These are phyloP conservation scores for Boletus sp. DNA, from an alignment of 1,284 basidiomycete species.

Conservation along the genomic window DNA sequence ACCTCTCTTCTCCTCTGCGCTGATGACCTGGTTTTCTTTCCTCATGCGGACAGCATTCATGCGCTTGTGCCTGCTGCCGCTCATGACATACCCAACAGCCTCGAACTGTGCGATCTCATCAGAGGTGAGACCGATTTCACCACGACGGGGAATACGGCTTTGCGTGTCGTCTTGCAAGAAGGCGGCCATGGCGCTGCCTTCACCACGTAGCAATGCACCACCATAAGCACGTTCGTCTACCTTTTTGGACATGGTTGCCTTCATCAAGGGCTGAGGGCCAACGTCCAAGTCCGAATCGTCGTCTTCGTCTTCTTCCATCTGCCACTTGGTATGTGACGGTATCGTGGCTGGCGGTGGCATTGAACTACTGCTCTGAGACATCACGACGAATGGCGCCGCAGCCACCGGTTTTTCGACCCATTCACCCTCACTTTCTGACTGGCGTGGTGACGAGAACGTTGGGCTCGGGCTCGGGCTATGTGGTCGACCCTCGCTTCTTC, in stretches of 20 bases:
- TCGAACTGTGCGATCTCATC: conserved; percentile 90
- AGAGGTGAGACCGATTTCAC: conserved; percentile 93
- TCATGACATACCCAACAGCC: conserved; percentile 97
- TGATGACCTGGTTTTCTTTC: conserved; percentile 99
- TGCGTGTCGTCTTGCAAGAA: conserved; percentile 90
- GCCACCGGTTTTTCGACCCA: conserved; percentile 72
- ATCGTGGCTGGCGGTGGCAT: conserved; percentile 29
- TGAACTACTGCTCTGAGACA: conserved; percentile 23
- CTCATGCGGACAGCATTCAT: conserved; percentile 99
- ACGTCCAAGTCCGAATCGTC: conserved; percentile 53
- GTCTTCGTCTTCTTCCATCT: conserved; percentile 49
- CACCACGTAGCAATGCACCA: conserved; percentile 87
- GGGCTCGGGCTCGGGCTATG: conserved; percentile 42
- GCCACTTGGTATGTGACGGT: conserved; percentile 22
- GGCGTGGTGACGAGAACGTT: conserved; percentile 29
- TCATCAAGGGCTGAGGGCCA: conserved; percentile 61
- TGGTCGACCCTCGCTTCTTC: conserved; percentile 38
- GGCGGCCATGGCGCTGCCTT: conserved; percentile 96
- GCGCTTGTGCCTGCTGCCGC: conserved; percentile 87
- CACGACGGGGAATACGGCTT: conserved; percentile 94
- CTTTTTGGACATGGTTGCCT: conserved; percentile 49
- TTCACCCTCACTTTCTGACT: conserved; percentile 57
- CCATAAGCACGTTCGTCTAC: conserved; percentile 83
- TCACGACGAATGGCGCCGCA: conserved; percentile 36
- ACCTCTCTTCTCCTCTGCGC: conserved; percentile 95